Evolutionary conservation across 257 asterid genomes (phyloP), one percentile per base, ranked within the genome.

Genomic region (Gentiana straminea): DNA sequence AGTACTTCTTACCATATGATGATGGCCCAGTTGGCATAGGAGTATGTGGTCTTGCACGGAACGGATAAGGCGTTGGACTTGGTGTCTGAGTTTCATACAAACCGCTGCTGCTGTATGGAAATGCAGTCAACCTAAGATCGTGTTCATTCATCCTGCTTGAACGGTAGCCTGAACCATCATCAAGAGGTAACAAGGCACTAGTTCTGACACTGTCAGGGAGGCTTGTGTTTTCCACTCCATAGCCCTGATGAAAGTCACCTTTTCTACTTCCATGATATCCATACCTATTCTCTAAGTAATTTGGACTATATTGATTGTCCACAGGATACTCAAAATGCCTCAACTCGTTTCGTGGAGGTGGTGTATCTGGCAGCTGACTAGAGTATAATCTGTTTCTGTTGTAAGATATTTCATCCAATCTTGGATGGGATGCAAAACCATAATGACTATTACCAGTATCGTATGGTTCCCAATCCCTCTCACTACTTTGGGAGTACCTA

Each of bases 1-100:
- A 37, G 53, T 41, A 41, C 41, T 34, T 62, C 69, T 33, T 51
- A 71, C 77, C 73, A 54, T 66, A 58, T 35, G 62, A 43, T 52
- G 61, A 43, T 33, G 65, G 52, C 13, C 51, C 7, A 24, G 48
- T 13, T 24, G 61, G 13, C 32, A 10, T 45, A 54, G 36, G 33
- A 6, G 63, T 35, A 49, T 61, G 36, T 54, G 38, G 43, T 44
- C 64, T 57, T 5, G 50, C 13, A 35, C 35, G 11, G 0, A 55
- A 52, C 8, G 12, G 43, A 24, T 70, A 51, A 35, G 57, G 64
- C 13, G 50, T 61, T 3, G 11, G 52, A 51, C 57, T 47, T 48
- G 38, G 41, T n/a, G 69, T 15, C 15, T 49, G 64, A 62, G 48
- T 33, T n/a, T 33, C 35, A 59, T 53, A 38, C 34, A 12, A 37